These are phyloP conservation scores for Neofusicoccum cordaticola DNA, from an alignment of 2,329 filamentous ascomycete species.

Conservation along the genomic window DNA sequence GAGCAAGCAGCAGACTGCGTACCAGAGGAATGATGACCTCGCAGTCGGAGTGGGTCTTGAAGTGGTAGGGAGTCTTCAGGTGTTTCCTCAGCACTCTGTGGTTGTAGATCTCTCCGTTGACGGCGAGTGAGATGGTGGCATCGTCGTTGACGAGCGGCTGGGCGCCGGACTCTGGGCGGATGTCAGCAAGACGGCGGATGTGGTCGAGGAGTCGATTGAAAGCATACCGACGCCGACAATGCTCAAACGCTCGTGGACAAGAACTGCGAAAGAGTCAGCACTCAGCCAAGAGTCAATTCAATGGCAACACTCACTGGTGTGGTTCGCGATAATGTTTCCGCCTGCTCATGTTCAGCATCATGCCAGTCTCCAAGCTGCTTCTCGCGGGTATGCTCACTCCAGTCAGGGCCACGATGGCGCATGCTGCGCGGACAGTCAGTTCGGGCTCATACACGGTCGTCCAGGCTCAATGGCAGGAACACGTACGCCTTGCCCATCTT, in stretches of 20 bases:
- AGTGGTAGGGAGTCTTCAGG: conserved; percentile 81
- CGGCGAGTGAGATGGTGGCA: conserved; percentile 81
- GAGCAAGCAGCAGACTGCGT: conserved; percentile 36
- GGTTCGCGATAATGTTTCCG: conserved; percentile 83
- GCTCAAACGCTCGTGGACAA: conserved; percentile 95
- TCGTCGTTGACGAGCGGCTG: conserved; percentile 94
- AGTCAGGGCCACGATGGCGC: conserved; percentile 95
- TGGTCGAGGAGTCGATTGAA: conserved; percentile 16
- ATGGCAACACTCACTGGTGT: conserved; percentile 66
- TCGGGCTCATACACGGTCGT: conserved; percentile 13
- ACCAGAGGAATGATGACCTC: conserved; percentile 98
- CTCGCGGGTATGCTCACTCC: conserved; percentile 66
- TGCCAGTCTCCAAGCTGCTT: conserved; percentile 27
- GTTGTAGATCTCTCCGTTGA: conserved; percentile 99
- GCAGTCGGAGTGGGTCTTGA: conserved; percentile 98
- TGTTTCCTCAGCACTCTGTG: conserved; percentile 90
- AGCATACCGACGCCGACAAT: conserved; percentile 90
- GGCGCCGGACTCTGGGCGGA: conserved; percentile 75
- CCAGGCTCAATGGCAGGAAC: not conserved
- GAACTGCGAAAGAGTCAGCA: conserved; percentile 48
- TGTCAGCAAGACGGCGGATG: conserved; percentile 22
- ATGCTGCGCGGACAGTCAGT: conserved; percentile 59
- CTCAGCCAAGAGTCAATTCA: conserved; percentile 13
- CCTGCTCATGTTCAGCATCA: conserved; percentile 53
- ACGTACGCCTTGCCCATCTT: conserved; percentile 91